Percentiles rank a stretch among this genome's conserved stretches.
Conservation (phyloP, 345 rosid genomes). For the Arabidopsis suecica region DNA sequence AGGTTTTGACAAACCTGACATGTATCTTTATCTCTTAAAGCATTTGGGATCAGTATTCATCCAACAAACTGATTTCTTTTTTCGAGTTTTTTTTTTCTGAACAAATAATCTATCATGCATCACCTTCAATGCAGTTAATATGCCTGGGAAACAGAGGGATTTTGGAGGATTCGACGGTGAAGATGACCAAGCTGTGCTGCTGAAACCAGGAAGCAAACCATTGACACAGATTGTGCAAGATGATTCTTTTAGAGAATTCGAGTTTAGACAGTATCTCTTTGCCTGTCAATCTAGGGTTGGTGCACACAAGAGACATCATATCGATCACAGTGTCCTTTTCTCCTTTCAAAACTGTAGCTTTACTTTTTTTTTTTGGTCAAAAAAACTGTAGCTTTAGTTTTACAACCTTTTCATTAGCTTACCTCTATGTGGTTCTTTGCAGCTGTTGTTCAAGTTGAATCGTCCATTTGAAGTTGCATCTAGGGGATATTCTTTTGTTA, state of each 20-base stretch:
- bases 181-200: conserved; percentile 89
- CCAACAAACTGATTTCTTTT: conserved; percentile 21
- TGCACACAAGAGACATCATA: conserved; percentile 39
- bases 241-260: conserved; percentile 92
- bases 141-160: conserved; percentile 75
- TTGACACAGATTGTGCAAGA: conserved; percentile 87
- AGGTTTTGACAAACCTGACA: neutral
- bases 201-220: conserved; percentile 73
- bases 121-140: conserved; percentile 62
- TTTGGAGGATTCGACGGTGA: conserved; percentile 88
- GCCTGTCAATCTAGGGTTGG: conserved; percentile 89
- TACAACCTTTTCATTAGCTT: conserved; percentile 22
- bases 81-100: conserved; percentile 11
- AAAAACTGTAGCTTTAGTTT: conserved; percentile 26
- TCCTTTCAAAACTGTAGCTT: conserved; percentile 33
- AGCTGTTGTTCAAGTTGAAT: conserved; percentile 88
- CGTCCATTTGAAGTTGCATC: conserved; percentile 96
- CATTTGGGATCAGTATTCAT: conserved; percentile 29
- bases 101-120: conserved; percentile 16
- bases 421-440: conserved; percentile 40
- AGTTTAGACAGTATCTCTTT: conserved; percentile 93
- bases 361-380: no score
- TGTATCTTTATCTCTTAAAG: conserved; percentile 1
- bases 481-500: conserved; percentile 85
- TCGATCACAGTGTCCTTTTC: conserved; percentile 31